These are phyloP conservation scores for Globisporangium paroecandrum DNA, from an alignment of 352 stramenopile species.

Conservation along the genomic window DNA sequence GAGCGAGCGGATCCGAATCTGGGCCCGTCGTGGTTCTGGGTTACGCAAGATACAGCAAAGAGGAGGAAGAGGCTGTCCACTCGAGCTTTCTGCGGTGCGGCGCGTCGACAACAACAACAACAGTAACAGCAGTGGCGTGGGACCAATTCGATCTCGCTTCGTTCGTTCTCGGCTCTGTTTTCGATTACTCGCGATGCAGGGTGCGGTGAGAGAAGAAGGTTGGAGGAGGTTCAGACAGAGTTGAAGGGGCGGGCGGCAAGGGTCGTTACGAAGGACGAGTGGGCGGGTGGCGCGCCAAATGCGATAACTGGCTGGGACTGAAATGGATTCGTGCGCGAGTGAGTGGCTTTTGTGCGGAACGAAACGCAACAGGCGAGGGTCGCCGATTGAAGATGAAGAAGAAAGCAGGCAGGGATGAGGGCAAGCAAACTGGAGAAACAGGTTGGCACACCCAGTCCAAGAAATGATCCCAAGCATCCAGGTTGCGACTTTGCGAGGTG, in stretches of 20 bases:
- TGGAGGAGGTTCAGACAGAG: background rate
- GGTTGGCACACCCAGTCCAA: background rate
- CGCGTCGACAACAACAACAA: background rate
- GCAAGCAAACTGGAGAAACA: background rate
- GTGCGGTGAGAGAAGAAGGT: background rate
- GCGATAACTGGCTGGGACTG: background rate
- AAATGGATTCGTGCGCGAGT: background rate
- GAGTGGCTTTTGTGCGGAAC: background rate
- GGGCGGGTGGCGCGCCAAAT: background rate
- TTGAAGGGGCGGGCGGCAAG: background rate
- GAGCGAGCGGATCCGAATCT: background rate
- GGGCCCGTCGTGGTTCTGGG: background rate
- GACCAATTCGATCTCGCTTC: background rate
- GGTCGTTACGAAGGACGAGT: background rate
- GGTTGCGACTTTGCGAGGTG: too few species aligned
- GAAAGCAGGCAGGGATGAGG: background rate
- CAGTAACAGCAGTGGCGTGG: background rate
- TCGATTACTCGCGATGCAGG: background rate
- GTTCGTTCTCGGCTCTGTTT: background rate
- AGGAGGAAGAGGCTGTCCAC: background rate
- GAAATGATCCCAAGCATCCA: background rate
- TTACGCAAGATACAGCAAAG: background rate
- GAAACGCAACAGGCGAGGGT: background rate
- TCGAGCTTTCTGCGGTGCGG: background rate
- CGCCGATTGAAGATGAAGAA: background rate